phyloP scores from a whole-genome alignment of 176 grass and related monocot species.

The Eragrostis nindensis region DNA sequence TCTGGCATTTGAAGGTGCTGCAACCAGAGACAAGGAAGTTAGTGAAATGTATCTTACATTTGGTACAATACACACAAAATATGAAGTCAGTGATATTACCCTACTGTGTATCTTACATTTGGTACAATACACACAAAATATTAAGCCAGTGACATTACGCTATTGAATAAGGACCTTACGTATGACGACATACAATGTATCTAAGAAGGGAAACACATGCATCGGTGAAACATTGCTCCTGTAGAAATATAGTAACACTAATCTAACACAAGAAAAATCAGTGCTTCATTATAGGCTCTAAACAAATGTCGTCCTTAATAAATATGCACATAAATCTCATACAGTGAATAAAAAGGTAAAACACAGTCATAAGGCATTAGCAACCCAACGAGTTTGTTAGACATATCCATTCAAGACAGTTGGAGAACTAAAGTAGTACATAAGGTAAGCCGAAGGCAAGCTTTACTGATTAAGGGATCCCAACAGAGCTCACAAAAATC shows the following conservation, averaged over 20 bases:
- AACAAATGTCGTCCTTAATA: slow-evolving; percentile 19
- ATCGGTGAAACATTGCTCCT: background rate
- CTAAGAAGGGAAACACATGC: too few relatives aligned
- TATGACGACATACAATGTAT: slow-evolving; percentile 5
- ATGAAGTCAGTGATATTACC: slow-evolving; percentile 9
- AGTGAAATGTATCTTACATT: slow-evolving; percentile 22
- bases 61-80: slow-evolving; percentile 29
- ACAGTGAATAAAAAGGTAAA: background rate
- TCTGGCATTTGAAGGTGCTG: slow-evolving; percentile 88
- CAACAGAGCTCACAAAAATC: slow-evolving; percentile 4
- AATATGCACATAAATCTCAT: slow-evolving; percentile 6
- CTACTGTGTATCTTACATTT: background rate
- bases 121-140: slow-evolving; percentile 32
- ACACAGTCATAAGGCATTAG: slow-evolving; percentile 4
- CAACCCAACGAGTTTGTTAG: slow-evolving; percentile 17
- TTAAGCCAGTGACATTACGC: background rate
- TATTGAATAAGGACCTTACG: background rate
- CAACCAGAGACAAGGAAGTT: slow-evolving; percentile 36
- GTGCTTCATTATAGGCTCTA: background rate
- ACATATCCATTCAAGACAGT: background rate
- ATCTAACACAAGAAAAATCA: slow-evolving; percentile 7
- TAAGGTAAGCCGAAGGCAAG: slow-evolving; percentile 6
- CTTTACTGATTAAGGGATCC: background rate
- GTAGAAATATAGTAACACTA: slow-evolving; percentile 4
- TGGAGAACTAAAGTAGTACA: slow-evolving; percentile 25